phyloP scores from a whole-genome alignment of 2,329 filamentous ascomycete genomes.

The Piedraia hortae region DNA sequence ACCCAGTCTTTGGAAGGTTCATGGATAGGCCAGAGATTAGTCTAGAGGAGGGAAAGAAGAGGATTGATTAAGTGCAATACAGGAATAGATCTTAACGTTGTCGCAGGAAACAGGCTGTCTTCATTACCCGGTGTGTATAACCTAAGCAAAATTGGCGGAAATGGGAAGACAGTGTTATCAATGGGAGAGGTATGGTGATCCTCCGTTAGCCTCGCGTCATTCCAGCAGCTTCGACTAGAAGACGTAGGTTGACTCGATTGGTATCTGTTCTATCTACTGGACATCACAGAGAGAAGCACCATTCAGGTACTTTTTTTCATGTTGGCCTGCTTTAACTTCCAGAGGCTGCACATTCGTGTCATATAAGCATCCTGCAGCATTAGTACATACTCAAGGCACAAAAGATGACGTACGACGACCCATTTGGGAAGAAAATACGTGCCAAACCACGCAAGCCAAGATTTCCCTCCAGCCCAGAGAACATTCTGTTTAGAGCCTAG shows the following conservation, averaged over 20 bases:
- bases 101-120: too few relatives aligned
- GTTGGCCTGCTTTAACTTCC: constrained; percentile 14
- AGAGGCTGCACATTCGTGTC: constrained; percentile 24
- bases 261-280: too few relatives aligned
- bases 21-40: constrained; percentile 31
- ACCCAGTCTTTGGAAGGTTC: constrained; percentile 51
- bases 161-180: too few relatives aligned
- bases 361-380: constrained; percentile 17
- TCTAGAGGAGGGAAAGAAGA: constrained; percentile 96
- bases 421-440: constrained; percentile 20
- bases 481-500: constrained; percentile 16
- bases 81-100: neutral
- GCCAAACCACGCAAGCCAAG: constrained; percentile 22
- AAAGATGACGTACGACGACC: constrained; percentile 9
- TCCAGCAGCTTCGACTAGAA: too few relatives aligned
- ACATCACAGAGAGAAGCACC: too few relatives aligned
- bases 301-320: constrained; percentile 8
- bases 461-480: constrained; percentile 25
- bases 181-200: too few relatives aligned
- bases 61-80: constrained; percentile 38
- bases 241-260: too few relatives aligned
- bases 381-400: constrained; percentile 5
- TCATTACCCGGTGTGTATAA: too few relatives aligned
- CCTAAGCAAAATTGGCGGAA: too few relatives aligned
- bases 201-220: too few relatives aligned